Evolutionary conservation across 768 basidiomycete species (phyloP).

Genomic region (Termitomyces heimii): DNA sequence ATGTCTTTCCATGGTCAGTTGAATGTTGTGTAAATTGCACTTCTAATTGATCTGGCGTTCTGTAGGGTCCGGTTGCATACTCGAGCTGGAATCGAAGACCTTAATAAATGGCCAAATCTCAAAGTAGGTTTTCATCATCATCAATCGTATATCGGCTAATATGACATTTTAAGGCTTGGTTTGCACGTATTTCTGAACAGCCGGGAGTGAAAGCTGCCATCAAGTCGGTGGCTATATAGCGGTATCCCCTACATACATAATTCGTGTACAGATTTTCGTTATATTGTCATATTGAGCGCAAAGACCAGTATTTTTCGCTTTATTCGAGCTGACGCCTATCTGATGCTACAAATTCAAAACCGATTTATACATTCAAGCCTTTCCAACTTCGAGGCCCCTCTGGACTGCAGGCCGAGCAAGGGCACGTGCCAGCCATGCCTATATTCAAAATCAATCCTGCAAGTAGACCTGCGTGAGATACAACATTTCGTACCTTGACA

Average conservation of each 20-base stretch:
- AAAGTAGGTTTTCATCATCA: slow-evolving; percentile 7
- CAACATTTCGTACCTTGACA: slow-evolving; percentile 16
- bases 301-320: background rate
- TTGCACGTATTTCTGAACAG: slow-evolving; percentile 3
- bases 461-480: background rate
- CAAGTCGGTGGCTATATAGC: slow-evolving; percentile 2
- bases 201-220: slow-evolving; percentile 13
- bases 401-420: slow-evolving; percentile 15
- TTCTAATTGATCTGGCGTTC: background rate
- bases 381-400: slow-evolving; percentile 14
- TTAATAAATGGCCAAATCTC: slow-evolving; percentile 16
- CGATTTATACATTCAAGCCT: background rate
- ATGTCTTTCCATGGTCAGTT: slow-evolving; percentile 54
- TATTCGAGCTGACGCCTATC: background rate
- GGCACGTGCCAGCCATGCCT: slow-evolving; percentile 19
- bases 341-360: background rate
- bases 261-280: background rate
- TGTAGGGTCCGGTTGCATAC: slow-evolving; percentile 49
- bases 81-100: slow-evolving; percentile 26
- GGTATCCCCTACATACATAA: background rate
- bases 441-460: background rate
- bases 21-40: background rate
- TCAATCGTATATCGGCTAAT: background rate
- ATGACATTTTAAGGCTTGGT: slow-evolving; percentile 8
- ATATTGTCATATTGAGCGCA: background rate